Conservation (phyloP, 352 stramenopile species). For the Phytopythium montanum region DNA sequence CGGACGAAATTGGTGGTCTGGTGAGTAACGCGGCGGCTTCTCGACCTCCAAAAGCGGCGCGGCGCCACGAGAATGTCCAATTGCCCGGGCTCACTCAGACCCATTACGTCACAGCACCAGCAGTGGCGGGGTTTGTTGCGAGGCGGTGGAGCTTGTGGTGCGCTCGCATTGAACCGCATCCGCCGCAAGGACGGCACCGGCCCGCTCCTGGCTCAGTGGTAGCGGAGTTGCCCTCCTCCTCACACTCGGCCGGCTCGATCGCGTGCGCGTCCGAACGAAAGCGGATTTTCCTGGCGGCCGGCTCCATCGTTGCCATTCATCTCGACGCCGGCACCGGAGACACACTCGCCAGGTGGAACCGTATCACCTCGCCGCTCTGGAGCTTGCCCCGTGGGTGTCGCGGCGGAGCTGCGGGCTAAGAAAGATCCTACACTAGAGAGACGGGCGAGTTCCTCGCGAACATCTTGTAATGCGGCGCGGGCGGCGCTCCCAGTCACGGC, state of each 20-base stretch:
- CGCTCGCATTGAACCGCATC: neutral
- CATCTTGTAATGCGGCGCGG: constrained; percentile 9
- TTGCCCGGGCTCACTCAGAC: neutral
- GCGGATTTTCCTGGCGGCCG: constrained; percentile 6
- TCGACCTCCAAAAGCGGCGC: constrained; percentile 1
- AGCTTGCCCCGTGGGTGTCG: too few species aligned
- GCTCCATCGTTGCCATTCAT: neutral
- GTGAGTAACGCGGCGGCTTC: constrained; percentile 2
- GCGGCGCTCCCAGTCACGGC: neutral
- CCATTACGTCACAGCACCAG: neutral
- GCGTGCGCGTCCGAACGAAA: constrained; percentile 2
- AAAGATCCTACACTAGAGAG: neutral
- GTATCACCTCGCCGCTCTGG: neutral
- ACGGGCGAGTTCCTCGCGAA: constrained; percentile 6
- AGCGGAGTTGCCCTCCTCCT: neutral
- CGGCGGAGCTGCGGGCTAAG: neutral
- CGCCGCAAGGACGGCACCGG: neutral
- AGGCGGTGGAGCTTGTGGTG: neutral
- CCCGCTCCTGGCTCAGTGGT: neutral
- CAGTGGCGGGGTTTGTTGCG: neutral
- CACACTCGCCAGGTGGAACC: neutral
- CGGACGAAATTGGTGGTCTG: constrained; percentile 1
- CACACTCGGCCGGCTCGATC: neutral
- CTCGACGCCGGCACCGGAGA: neutral
- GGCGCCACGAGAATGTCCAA: neutral